phyloP scores from a whole-genome alignment of 495 filamentous ascomycete species.

The Aspergillus cristatus region DNA sequence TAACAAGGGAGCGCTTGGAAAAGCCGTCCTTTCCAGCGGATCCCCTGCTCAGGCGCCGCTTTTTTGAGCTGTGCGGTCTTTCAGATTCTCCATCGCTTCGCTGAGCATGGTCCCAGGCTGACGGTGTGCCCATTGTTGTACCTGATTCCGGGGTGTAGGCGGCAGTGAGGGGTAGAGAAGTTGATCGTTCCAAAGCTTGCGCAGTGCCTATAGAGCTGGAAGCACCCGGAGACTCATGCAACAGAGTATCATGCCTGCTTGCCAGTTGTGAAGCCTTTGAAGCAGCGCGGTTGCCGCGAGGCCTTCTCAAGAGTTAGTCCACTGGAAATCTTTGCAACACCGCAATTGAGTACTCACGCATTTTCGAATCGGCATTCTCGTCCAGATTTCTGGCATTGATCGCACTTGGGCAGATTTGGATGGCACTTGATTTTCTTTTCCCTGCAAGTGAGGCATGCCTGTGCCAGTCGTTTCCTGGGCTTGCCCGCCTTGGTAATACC shows the following conservation, averaged over 20 bases:
- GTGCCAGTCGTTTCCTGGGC: slow-evolving; percentile 77
- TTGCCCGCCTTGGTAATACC: slow-evolving; percentile 89
- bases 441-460: slow-evolving; percentile 81
- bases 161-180: slow-evolving; percentile 25
- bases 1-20: slow-evolving; percentile 5
- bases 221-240: slow-evolving; percentile 19
- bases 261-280: slow-evolving; percentile 17
- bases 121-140: slow-evolving; percentile 20
- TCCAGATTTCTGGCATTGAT: slow-evolving; percentile 85
- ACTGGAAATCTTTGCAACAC: background rate
- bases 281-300: slow-evolving; percentile 29
- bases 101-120: slow-evolving; percentile 18
- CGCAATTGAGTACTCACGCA: slow-evolving; percentile 52
- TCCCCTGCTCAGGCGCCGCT: slow-evolving; percentile 9
- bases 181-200: slow-evolving; percentile 26
- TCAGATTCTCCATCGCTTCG: slow-evolving; percentile 21
- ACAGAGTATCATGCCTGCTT: slow-evolving; percentile 13
- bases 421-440: slow-evolving; percentile 98
- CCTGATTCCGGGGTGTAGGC: slow-evolving; percentile 32
- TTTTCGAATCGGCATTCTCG: slow-evolving; percentile 78
- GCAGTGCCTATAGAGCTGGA: slow-evolving; percentile 24
- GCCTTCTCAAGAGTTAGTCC: slow-evolving; percentile 17
- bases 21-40: slow-evolving; percentile 11
- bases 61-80: slow-evolving; percentile 12
- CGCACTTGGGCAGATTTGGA: slow-evolving; percentile 73